Conservation (phyloP, 495 filamentous ascomycete genomes). For the Aspergillus nanangensis region DNA sequence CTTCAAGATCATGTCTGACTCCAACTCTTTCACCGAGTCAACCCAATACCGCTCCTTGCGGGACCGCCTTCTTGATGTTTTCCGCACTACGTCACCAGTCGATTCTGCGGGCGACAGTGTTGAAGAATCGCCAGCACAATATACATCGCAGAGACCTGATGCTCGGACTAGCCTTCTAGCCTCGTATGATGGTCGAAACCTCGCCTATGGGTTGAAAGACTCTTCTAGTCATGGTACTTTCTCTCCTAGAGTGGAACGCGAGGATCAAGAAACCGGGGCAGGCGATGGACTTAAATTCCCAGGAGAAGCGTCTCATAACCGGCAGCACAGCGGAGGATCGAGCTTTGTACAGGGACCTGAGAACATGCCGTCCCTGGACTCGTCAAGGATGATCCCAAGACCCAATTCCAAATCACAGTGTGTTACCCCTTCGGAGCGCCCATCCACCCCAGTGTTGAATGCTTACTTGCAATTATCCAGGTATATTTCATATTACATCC, state of each 20-base stretch:
- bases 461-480: slow-evolving; percentile 40
- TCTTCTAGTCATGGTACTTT: slow-evolving; percentile 75
- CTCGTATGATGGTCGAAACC: slow-evolving; percentile 31
- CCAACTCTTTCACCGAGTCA: slow-evolving; percentile 19
- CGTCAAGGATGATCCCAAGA: slow-evolving; percentile 23
- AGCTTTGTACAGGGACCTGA: slow-evolving; percentile 25
- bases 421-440: no score
- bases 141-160: slow-evolving; percentile 15
- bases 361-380: slow-evolving; percentile 29
- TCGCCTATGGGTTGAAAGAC: slow-evolving; percentile 36
- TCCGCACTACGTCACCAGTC: slow-evolving; percentile 19
- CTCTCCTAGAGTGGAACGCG: slow-evolving; percentile 57
- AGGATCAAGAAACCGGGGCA: no score
- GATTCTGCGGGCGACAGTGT: slow-evolving; percentile 2
- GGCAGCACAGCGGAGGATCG: slow-evolving; percentile 11
- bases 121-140: slow-evolving; percentile 3
- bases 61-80: slow-evolving; percentile 32
- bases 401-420: slow-evolving; percentile 34
- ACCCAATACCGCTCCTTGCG: slow-evolving; percentile 28
- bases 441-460: no score
- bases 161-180: slow-evolving; percentile 33
- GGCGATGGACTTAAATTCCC: no score
- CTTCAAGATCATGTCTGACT: slow-evolving; percentile 24
- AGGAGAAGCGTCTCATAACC: no score
- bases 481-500: slow-evolving; percentile 92